phyloP scores from a whole-genome alignment of 176 grass and related monocot genomes.

The Zoysia japonica region DNA sequence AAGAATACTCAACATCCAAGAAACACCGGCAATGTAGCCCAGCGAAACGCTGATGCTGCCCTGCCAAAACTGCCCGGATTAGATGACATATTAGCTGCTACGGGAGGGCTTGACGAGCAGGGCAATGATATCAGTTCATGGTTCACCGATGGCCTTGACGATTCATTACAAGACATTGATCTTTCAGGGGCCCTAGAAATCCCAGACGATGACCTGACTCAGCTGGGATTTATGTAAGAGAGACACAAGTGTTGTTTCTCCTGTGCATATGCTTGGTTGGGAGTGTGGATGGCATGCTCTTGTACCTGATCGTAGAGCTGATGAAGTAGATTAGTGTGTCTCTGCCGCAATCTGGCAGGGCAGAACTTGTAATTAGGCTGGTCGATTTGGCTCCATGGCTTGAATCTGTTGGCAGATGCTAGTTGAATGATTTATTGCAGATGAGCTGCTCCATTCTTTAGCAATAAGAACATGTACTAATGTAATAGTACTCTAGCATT shows the following conservation, averaged over 20 bases:
- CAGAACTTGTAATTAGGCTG: conserved; percentile 52
- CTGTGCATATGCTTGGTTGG: conserved; percentile 39
- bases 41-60: conserved; percentile 17
- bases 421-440: conserved; percentile 25
- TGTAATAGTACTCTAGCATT: too few species aligned
- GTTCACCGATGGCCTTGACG: conserved; percentile 51
- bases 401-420: conserved; percentile 1
- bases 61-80: conserved; percentile 43
- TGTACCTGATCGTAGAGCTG: conserved; percentile 29
- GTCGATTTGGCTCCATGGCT: conserved; percentile 14
- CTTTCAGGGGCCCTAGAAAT: conserved; percentile 59
- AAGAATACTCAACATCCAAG: conserved; percentile 41
- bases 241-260: conserved; percentile 4
- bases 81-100: conserved; percentile 55
- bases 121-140: conserved; percentile 62
- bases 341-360: conserved; percentile 38
- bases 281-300: conserved; percentile 28
- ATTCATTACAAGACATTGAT: conserved; percentile 58
- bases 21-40: conserved; percentile 8
- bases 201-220: conserved; percentile 65
- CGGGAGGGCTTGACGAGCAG: conserved; percentile 54
- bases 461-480: conserved; percentile 15
- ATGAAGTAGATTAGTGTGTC: conserved; percentile 29
- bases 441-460: conserved; percentile 38
- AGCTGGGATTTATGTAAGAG: conserved; percentile 59